Conservation (phyloP, 2,329 filamentous ascomycete genomes). For the Hypomyces rosellus region DNA sequence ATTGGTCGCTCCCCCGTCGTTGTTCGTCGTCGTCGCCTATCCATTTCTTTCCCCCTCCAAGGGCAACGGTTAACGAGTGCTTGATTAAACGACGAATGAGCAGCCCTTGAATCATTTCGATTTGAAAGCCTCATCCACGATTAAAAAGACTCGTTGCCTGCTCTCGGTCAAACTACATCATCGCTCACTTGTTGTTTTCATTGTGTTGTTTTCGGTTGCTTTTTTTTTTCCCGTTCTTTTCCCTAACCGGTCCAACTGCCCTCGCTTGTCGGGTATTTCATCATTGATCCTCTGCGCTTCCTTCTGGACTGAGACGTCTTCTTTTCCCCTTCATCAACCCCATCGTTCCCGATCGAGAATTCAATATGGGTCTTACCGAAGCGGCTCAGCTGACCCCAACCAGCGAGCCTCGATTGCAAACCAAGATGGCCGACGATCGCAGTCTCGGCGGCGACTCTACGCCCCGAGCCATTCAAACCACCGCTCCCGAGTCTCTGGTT, state of each 20-base stretch:
- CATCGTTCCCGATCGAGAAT: neutral
- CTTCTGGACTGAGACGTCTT: no score
- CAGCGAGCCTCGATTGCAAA: constrained; percentile 9
- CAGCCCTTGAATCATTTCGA: constrained; percentile 8
- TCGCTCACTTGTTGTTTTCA: constrained; percentile 2
- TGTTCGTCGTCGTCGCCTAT: neutral
- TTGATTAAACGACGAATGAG: constrained; percentile 4
- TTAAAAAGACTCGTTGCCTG: no score
- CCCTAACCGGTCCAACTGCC: neutral
- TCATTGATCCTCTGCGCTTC: constrained; percentile 25
- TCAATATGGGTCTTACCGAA: constrained; percentile 25
- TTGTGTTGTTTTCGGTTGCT: constrained; percentile 7
- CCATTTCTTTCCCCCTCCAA: constrained; percentile 5
- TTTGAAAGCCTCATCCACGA: no score
- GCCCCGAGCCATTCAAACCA: constrained; percentile 23
- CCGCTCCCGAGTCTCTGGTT: constrained; percentile 21
- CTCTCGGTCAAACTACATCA: neutral
- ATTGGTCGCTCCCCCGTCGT: constrained; percentile 9
- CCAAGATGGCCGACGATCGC: constrained; percentile 21
- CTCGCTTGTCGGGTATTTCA: neutral
- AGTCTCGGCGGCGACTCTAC: constrained; percentile 26
- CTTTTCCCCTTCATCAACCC: neutral
- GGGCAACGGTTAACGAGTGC: constrained; percentile 2
- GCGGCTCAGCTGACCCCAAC: constrained; percentile 12
- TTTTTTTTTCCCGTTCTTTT: constrained; percentile 6